Percentiles rank a stretch among this genome's conserved stretches.
Evolutionary conservation across 441 rosid genomes (phyloP).

Genomic region (Caryocar brasiliense): DNA sequence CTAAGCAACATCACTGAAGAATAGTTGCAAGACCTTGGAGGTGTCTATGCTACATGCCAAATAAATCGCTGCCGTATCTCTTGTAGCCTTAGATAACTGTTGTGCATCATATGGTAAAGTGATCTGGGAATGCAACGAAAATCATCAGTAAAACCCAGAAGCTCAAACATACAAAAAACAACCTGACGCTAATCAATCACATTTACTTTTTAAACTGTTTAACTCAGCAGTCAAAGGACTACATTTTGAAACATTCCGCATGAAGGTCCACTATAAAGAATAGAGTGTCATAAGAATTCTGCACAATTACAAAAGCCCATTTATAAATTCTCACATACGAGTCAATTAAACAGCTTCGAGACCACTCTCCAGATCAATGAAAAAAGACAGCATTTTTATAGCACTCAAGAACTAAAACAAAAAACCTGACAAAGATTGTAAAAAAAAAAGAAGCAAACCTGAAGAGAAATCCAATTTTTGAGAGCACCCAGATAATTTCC

Average conservation of each 20-base stretch:
- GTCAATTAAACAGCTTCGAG: neutral
- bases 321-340: neutral
- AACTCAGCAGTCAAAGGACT: no score
- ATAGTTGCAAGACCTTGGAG: constrained; percentile 41
- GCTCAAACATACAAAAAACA: no score
- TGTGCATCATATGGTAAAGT: constrained; percentile 67
- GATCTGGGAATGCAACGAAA: constrained; percentile 27
- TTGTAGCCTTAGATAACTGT: constrained; percentile 60
- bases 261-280: constrained; percentile 84
- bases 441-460: constrained; percentile 29
- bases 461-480: constrained; percentile 76
- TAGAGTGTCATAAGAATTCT: constrained; percentile 75
- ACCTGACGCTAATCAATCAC: no score
- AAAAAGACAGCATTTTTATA: no score
- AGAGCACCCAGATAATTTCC: constrained; percentile 94
- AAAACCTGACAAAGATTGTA: neutral
- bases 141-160: no score
- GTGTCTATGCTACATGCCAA: constrained; percentile 84
- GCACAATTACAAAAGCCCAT: constrained; percentile 23
- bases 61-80: constrained; percentile 81
- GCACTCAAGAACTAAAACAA: neutral
- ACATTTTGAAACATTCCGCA: constrained; percentile 84
- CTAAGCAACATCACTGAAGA: constrained; percentile 3
- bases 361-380: neutral
- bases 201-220: no score